Percentiles rank a stretch among this genome's conserved stretches.
Evolutionary conservation across 495 filamentous ascomycete species (phyloP).

Genomic region (Neurospora sp.): DNA sequence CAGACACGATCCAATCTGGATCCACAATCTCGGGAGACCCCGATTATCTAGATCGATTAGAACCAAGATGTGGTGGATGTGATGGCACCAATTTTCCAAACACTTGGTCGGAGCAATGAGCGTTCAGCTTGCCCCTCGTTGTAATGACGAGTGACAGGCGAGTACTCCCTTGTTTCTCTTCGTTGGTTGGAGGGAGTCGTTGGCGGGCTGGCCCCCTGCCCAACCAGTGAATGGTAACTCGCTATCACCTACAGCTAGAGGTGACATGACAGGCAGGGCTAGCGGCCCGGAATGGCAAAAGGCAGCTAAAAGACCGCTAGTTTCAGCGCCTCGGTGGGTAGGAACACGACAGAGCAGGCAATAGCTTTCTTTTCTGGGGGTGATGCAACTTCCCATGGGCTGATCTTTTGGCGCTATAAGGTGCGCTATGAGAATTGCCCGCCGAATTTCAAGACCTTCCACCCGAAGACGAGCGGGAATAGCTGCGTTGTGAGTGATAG

Average conservation of each 20-base stretch:
- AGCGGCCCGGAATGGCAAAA: not conserved
- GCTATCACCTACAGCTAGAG: not conserved
- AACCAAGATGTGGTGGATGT: not conserved
- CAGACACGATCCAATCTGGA: slow-evolving; percentile 14
- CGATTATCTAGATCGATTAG: slow-evolving; percentile 9
- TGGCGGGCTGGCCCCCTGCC: not conserved
- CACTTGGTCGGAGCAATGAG: slow-evolving; percentile 18
- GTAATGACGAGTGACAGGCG: not conserved
- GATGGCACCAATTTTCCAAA: slow-evolving; percentile 9
- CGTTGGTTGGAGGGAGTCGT: not conserved
- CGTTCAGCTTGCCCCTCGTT: not conserved
- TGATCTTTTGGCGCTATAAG: not conserved
- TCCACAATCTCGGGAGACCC: slow-evolving; percentile 5
- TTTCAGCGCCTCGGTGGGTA: not conserved
- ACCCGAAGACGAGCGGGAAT: not conserved
- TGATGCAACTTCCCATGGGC: not conserved
- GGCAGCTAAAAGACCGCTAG: not conserved
- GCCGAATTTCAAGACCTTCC: not conserved
- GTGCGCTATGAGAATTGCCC: not conserved
- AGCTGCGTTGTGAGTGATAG: not conserved
- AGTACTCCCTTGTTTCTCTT: not conserved
- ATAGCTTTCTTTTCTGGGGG: not conserved
- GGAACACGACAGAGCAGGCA: not conserved
- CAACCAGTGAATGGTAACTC: not conserved
- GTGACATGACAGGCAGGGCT: not conserved